Conservation (phyloP, 176 grass and related monocot species). For the Calamus simplicifolius region DNA sequence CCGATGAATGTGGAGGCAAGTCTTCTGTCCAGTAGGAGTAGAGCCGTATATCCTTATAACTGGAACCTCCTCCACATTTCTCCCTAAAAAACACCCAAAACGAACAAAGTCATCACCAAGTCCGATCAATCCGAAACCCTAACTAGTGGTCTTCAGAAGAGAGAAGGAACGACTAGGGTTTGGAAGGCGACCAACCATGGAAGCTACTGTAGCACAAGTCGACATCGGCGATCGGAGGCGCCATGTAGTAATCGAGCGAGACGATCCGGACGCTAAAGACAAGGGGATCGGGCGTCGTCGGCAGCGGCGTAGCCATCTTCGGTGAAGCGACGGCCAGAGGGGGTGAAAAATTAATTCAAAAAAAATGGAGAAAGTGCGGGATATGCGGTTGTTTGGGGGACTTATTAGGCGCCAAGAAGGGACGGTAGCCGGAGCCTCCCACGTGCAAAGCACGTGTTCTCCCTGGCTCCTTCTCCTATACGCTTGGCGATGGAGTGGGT, state of each 20-base stretch:
- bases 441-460: too few relatives aligned
- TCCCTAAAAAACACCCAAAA: constrained; percentile 25
- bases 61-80: constrained; percentile 14
- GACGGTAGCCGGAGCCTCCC: too few relatives aligned
- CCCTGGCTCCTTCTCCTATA: too few relatives aligned
- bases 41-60: too few relatives aligned
- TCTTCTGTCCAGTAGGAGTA: too few relatives aligned
- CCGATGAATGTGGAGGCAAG: too few relatives aligned
- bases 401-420: too few relatives aligned
- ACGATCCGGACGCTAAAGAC: constrained; percentile 81
- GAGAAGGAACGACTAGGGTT: not conserved
- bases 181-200: constrained; percentile 38
- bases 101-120: not conserved
- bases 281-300: constrained; percentile 19
- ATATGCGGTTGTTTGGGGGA: too few relatives aligned
- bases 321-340: constrained; percentile 13
- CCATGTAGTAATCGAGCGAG: constrained; percentile 92
- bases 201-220: constrained; percentile 65
- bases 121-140: not conserved
- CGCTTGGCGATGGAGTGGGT: too few relatives aligned
- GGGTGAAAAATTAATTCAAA: not conserved
- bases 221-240: constrained; percentile 56
- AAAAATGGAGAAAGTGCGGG: not conserved
- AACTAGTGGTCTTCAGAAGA: not conserved
- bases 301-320: constrained; percentile 24